Evolutionary conservation across 768 basidiomycete genomes (phyloP), one percentile per base, ranked within the genome.

Genomic region (Tremella fuciformis): DNA sequence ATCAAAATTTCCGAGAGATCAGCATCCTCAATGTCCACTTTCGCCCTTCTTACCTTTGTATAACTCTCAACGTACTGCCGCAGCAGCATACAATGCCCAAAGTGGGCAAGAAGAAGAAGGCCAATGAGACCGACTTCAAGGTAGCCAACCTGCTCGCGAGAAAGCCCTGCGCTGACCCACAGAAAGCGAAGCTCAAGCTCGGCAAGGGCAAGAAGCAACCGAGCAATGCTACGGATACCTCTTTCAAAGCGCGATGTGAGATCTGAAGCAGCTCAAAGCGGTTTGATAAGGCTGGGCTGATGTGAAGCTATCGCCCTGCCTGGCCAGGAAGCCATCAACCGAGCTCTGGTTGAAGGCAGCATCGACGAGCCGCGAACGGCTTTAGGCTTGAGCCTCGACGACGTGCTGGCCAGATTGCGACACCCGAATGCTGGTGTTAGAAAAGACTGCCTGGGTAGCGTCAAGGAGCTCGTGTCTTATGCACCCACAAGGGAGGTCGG

Each of bases 141-240:
- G 91, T 89, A 58, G 79, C 72, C 18, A 47, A 15, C 11, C 29
- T 11, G 29, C 29, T 34, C 6, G 29, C 29, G 29, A 34, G 11
- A 34, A 34, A 34, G 11, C 6, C 11, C 11, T 34, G 29, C 11
- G 29, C 29, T 34, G 29, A 34, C 11, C 6, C 29, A 34, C 29
- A 97, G 91, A 97, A 92, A 90, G 85, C 90, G 22, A 97, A 89
- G 77, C 82, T 96, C 38, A 99, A 96, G 77, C 88, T 99, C 50
- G 94, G 94, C 37, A 99, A 94, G 76, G 91, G 89, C 44, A 98
- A 93, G 77, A 84, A 87, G 67, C 74, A 80, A 9, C 81, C 91
- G 9, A 82, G 79, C 47, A 98, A 98, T 82, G 89, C 84, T 4
- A 84, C 97, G 65, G 90, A 98, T 78, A 98, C 94, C 1, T 92